Evolutionary conservation across 1,139 yeast species (phyloP).

Genomic region (Scheffersomyces lignicola): DNA sequence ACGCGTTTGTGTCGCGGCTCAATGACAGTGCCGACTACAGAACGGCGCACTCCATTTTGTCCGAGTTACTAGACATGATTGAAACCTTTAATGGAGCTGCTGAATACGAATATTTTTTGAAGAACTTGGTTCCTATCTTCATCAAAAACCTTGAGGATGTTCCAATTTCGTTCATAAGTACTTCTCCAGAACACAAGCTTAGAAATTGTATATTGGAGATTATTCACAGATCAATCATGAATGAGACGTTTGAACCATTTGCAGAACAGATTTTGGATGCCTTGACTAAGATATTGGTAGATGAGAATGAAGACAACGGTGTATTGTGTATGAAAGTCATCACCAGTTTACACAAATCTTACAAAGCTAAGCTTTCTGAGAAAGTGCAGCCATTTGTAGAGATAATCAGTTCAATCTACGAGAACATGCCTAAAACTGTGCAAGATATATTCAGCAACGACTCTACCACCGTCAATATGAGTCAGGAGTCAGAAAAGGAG

Average conservation of each 20-base stretch:
- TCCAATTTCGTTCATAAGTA: conserved; percentile 68
- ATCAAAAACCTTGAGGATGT: conserved; percentile 60
- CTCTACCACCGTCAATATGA: conserved; percentile 2
- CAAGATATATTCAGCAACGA: conserved; percentile 50
- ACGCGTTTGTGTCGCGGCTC: conserved; percentile 60
- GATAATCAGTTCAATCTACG: conserved; percentile 73
- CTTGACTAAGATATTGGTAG: conserved; percentile 60
- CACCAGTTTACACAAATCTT: conserved; percentile 86
- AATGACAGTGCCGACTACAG: conserved; percentile 57
- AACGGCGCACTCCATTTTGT: conserved; percentile 63
- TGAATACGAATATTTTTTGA: conserved; percentile 73
- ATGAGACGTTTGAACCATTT: conserved; percentile 77
- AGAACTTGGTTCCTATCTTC: conserved; percentile 62
- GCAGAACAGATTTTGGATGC: conserved; percentile 60
- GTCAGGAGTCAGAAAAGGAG: conserved; percentile 34
- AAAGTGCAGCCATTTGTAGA: conserved; percentile 81
- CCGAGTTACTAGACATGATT: conserved; percentile 82
- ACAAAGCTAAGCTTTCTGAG: conserved; percentile 65
- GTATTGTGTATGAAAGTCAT: conserved; percentile 86
- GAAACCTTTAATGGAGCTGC: conserved; percentile 79
- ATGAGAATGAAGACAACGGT: conserved; percentile 95
- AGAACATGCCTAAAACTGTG: conserved; percentile 77
- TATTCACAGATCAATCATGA: conserved; percentile 77
- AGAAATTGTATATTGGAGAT: conserved; percentile 78
- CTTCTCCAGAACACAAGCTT: conserved; percentile 69